phyloP scores from a whole-genome alignment of 371 early-diverging fungal species.

The Mycotypha africana region DNA sequence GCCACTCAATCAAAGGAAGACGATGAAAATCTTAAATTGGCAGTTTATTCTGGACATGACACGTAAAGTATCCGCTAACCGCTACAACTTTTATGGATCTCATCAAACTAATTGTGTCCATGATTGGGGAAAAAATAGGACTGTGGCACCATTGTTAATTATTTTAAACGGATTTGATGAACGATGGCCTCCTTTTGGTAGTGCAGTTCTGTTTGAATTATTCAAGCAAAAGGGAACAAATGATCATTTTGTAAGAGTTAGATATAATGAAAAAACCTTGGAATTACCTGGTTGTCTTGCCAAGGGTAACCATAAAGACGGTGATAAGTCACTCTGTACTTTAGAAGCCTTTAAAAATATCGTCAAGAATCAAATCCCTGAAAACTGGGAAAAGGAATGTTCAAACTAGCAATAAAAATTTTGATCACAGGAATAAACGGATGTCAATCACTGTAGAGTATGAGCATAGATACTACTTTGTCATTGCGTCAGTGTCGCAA shows the following conservation, averaged over 20 bases:
- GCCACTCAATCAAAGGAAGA: conserved; percentile 23
- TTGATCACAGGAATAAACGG: no score
- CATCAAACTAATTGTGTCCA: neutral
- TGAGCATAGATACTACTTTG: no score
- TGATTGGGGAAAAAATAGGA: no score
- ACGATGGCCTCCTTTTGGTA: conserved; percentile 49
- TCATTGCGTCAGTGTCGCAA: no score
- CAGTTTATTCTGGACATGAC: conserved; percentile 77
- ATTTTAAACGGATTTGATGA: conserved; percentile 48
- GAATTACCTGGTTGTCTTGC: conserved; percentile 56
- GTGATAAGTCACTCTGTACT: conserved; percentile 63
- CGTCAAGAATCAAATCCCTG: conserved; percentile 52
- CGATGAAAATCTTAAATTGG: conserved; percentile 46
- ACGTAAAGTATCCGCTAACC: conserved; percentile 43
- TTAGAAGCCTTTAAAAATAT: conserved; percentile 63
- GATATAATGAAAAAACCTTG: conserved; percentile 61
- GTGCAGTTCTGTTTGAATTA: conserved; percentile 63
- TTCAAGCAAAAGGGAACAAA: conserved; percentile 37
- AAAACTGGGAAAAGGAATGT: conserved; percentile 51
- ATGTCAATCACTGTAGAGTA: no score
- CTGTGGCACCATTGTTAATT: conserved; percentile 61
- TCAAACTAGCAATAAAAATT: conserved; percentile 11
- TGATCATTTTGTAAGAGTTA: conserved; percentile 64
- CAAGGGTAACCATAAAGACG: conserved; percentile 48
- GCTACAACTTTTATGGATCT: no score